Percentiles rank a stretch among this genome's conserved stretches.
Conservation (phyloP, 2,329 filamentous ascomycete genomes). For the Alternaria rosae region DNA sequence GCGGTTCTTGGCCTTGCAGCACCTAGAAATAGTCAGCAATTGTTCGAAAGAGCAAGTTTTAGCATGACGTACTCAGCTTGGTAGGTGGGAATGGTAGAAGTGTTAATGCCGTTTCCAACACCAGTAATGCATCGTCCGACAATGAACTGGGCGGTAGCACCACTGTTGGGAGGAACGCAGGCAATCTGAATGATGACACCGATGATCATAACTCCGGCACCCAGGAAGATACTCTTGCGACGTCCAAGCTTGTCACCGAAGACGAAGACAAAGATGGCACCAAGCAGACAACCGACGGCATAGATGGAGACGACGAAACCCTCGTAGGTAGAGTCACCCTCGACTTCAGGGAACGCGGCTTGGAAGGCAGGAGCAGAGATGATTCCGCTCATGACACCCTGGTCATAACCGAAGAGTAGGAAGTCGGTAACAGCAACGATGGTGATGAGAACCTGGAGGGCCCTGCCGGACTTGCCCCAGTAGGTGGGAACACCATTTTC, state of each 20-base stretch:
- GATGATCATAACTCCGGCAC: conserved; percentile 51
- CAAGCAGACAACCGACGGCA: conserved; percentile 57
- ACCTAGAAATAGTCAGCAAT: conserved; percentile 15
- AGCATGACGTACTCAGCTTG: conserved; percentile 56
- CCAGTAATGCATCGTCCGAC: conserved; percentile 61
- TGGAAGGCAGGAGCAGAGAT: conserved; percentile 49
- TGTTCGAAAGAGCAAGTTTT: not conserved
- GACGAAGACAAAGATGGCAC: conserved; percentile 49
- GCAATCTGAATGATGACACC: conserved; percentile 52
- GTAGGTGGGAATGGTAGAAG: conserved; percentile 61
- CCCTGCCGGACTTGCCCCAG: conserved; percentile 40
- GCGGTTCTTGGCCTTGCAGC: conserved; percentile 62
- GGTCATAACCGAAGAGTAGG: conserved; percentile 59
- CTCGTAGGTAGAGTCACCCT: conserved; percentile 47
- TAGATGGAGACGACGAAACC: conserved; percentile 61
- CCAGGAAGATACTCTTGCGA: conserved; percentile 53
- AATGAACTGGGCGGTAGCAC: conserved; percentile 58
- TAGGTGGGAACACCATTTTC: conserved; percentile 38
- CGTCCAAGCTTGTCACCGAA: conserved; percentile 54
- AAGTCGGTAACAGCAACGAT: conserved; percentile 57
- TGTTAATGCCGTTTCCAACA: conserved; percentile 63
- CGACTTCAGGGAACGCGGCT: conserved; percentile 47
- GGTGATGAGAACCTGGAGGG: conserved; percentile 45
- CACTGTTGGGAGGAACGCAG: conserved; percentile 33
- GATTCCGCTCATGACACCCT: conserved; percentile 53